Evolutionary conservation across 2,329 filamentous ascomycete species (phyloP), one percentile per base, ranked within the genome.

Genomic region (Cladobotryum protrusum): DNA sequence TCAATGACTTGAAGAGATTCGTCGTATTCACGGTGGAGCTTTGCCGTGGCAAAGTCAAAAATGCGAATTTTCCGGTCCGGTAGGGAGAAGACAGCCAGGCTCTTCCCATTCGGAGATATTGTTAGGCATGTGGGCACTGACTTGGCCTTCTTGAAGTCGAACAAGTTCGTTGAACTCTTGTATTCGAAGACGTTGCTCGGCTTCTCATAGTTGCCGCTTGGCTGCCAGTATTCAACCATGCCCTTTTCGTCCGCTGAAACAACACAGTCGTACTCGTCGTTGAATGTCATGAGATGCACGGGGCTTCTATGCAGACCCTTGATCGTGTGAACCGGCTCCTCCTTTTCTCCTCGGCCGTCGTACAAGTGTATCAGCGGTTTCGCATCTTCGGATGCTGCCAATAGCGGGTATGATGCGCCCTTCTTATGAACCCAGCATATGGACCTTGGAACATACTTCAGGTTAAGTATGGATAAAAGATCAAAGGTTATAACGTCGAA

Each of bases 171-270:
- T 1, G 87, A 85, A 63, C 89, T 95, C 71, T 99, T 99, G 71
- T 90, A 88, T 57, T 89, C 80, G 65, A 95, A 99, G 15, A 99
- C 90, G 47, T 82, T 89, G 58, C 90, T 85, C 0, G 93, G 93
- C 67, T 97, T 96, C 61, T 95, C 89, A 65, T 89, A 96, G 36
- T 75, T 83, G 2, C 81, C 83, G 54, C 79, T 81, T 0, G 93
- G 90, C 51, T 81, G 80, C 93, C 93, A 99, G 70, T 99, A 99
- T 67, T 99, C 93, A 9, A 99, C 66, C 92, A 97, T 97, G 19
- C 93, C 92, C 48, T 82, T 81, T 58, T 92, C 84, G 57, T 99
- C 95, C 0, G 85, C 85, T 2, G 93, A 97, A 6, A 97, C 73
- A 1, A 95, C 91, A 62, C 93, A 99, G 67, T 97, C 86, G 63